Conservation (phyloP, 345 rosid species). For the Rhizophora mangle region DNA sequence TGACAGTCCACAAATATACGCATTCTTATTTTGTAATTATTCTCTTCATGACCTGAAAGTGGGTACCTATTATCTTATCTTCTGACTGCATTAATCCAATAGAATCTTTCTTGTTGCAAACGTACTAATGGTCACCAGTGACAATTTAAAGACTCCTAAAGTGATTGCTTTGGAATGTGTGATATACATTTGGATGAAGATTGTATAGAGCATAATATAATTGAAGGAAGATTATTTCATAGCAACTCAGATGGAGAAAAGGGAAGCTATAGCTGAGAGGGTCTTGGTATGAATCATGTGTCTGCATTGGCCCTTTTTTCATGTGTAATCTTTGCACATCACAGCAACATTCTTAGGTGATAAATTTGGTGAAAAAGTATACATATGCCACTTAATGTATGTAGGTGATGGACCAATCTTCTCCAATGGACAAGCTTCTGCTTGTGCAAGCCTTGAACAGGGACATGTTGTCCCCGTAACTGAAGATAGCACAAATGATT, state of each 20-base stretch:
- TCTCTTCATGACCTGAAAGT: neutral
- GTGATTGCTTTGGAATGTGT: constrained; percentile 40
- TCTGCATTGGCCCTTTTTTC: neutral
- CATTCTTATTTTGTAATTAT: neutral
- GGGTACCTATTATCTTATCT: neutral
- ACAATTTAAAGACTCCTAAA: constrained; percentile 34
- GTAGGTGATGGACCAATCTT: constrained; percentile 37
- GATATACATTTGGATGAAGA: constrained; percentile 20
- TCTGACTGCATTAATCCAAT: neutral
- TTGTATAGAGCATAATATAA: constrained; percentile 28
- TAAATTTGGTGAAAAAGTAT: neutral
- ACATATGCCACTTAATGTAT: neutral
- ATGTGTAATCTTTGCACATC: neutral
- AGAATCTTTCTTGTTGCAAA: neutral
- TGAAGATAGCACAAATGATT: constrained; percentile 58
- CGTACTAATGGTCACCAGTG: constrained; percentile 38
- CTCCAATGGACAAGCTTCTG: constrained; percentile 36
- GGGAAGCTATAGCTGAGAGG: constrained; percentile 22
- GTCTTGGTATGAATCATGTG: constrained; percentile 6
- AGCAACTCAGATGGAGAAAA: constrained; percentile 16
- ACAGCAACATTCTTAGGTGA: neutral
- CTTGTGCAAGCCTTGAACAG: constrained; percentile 31
- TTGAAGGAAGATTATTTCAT: constrained; percentile 32
- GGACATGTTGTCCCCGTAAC: constrained; percentile 53
- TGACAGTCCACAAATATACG: neutral